Evolutionary conservation across 768 basidiomycete genomes (phyloP), one percentile per base, ranked within the genome.

Genomic region (Termitomyces sp.): DNA sequence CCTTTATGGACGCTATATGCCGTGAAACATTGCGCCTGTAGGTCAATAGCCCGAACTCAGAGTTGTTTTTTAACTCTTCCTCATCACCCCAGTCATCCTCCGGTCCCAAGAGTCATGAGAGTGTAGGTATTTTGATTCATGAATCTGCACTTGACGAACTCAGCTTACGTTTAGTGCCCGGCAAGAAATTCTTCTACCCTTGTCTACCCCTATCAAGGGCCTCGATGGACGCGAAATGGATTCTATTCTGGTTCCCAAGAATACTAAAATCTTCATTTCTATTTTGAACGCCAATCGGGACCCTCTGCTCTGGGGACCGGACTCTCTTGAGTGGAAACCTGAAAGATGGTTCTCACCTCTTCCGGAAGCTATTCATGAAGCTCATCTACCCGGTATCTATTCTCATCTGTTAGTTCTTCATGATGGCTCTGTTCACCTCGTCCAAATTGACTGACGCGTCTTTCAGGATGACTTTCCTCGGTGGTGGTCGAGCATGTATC

Each of bases 251-350:
- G 59, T 77, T 5, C 69, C 71, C 0, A 69, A 70, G 44, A 58
- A 65, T 54, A 75, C 75, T 5, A 57, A 60, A 7, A 50, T 76
- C 42, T 43, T 68, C 37, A 59, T 73, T 11, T 72, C 71, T 3
- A 64, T 75, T 27, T 17, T 68, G 21, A 62, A 62, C 27, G 60
- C 68, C 21, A 76, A 77, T 58, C 59, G 65, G 10, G 66, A 70
- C 56, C 66, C 65, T 47, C 60, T 60, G 1, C 54, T 75, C 7
- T 78, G 75, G 75, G 77, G 77, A 12, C 64, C 63, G 16, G 75
- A 78, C 49, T 73, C 70, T 1, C 38, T 63, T 5, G 72, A 75
- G 49, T 77, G 74, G 73, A 75, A 73, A 59, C 77, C 75, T 1
- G 73, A 77, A 60, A 68, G 76, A 9, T 78, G 77, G 76, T 63